Evolutionary conservation across 2,329 filamentous ascomycete species (phyloP).

Genomic region (Paraconiothyrium sp.): DNA sequence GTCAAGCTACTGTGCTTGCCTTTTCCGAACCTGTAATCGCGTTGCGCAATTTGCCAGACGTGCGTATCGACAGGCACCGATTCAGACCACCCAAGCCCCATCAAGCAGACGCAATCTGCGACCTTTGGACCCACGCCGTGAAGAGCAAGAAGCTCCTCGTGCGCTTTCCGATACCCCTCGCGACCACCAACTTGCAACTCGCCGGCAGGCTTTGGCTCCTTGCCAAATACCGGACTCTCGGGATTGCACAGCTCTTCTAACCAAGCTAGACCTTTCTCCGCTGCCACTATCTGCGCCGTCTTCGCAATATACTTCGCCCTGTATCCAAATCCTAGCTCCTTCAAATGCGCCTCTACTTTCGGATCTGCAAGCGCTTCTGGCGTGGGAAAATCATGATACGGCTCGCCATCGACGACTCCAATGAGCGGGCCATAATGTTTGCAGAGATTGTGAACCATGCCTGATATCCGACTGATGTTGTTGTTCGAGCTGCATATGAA

Average conservation of each 20-base stretch:
- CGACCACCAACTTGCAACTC: slow-evolving; percentile 61
- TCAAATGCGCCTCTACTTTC: slow-evolving; percentile 81
- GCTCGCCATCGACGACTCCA: slow-evolving; percentile 71
- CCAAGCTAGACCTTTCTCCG: slow-evolving; percentile 75
- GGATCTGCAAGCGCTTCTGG: slow-evolving; percentile 76
- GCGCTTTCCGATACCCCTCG: slow-evolving; percentile 79
- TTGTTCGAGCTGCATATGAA: slow-evolving; percentile 99
- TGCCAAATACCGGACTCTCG: slow-evolving; percentile 69
- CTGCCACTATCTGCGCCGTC: slow-evolving; percentile 79
- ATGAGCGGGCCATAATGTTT: slow-evolving; percentile 82
- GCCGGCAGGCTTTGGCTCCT: slow-evolving; percentile 54
- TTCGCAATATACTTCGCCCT: slow-evolving; percentile 90
- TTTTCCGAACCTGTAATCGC: slow-evolving; percentile 92
- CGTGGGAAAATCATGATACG: slow-evolving; percentile 87
- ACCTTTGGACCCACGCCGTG: slow-evolving; percentile 96
- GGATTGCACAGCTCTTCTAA: slow-evolving; percentile 81
- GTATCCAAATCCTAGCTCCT: slow-evolving; percentile 91
- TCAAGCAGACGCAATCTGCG: slow-evolving; percentile 93
- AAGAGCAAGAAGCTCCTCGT: slow-evolving; percentile 79
- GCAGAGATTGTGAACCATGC: slow-evolving; percentile 96
- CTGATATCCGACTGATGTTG: slow-evolving; percentile 92
- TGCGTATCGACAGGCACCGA: slow-evolving; percentile 97
- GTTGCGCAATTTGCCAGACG: slow-evolving; percentile 96
- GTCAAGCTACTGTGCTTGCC: slow-evolving; percentile 85
- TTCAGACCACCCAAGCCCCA: slow-evolving; percentile 96